Percentiles rank a stretch among this genome's conserved stretches.
These are phyloP conservation scores for Plasmodium billcollinsi DNA, from an alignment of 169 alveolate genomes.

Conservation along the genomic window DNA sequence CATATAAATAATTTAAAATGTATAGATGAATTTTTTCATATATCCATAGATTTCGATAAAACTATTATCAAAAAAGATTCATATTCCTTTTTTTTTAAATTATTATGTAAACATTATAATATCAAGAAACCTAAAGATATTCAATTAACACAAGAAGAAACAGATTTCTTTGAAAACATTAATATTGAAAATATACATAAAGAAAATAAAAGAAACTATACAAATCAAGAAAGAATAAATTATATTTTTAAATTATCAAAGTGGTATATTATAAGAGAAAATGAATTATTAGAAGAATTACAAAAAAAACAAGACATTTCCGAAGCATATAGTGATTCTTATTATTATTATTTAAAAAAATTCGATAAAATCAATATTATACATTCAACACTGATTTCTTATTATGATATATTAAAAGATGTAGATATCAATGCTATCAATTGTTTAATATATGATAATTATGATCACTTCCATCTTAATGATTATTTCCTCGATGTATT, in stretches of 20 bases:
- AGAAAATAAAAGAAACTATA: conserved; percentile 11
- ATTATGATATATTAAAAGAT: conserved; percentile 57
- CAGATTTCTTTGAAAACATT: conserved; percentile 20
- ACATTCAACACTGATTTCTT: conserved; percentile 8
- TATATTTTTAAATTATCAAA: conserved; percentile 8
- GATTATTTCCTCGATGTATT: conserved; percentile 51
- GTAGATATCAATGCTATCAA: conserved; percentile 29
- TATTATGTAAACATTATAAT: conserved; percentile 6
- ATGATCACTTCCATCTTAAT: conserved; percentile 30
- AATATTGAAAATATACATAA: conserved; percentile 2
- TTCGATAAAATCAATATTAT: conserved; percentile 2
- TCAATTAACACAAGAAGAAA: conserved; percentile 40
- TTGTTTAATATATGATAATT: conserved; percentile 19
- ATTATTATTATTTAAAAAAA: conserved; percentile 27
- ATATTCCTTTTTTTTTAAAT: conserved; percentile 24
- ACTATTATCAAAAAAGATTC: conserved; percentile 60
- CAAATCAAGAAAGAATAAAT: conserved; percentile 16
- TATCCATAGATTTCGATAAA: conserved; percentile 66
- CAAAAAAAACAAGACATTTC: conserved; percentile 1
- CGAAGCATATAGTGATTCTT: conserved; percentile 25
- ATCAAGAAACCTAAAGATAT: not conserved
- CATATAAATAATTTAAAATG: not conserved
- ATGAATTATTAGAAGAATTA: conserved; percentile 2
- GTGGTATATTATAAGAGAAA: conserved; percentile 28
- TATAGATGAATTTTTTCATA: conserved; percentile 35